Conservation (phyloP, 495 filamentous ascomycete genomes). For the Penicillium dipodomyicola region DNA sequence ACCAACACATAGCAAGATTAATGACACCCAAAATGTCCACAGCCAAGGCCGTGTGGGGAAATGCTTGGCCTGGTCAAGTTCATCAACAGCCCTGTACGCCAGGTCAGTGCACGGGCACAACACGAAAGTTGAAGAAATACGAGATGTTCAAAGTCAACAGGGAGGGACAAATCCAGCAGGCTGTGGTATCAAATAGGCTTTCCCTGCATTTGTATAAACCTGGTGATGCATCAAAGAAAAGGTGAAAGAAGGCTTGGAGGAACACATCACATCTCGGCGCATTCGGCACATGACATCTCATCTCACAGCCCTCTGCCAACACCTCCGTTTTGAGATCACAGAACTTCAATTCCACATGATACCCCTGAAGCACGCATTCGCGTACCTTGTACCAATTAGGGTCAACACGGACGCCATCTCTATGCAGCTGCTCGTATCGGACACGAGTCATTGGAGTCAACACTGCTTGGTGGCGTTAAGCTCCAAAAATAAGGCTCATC, state of each 20-base stretch:
- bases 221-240: background rate
- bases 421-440: slow-evolving; percentile 24
- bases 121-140: background rate
- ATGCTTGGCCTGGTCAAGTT: background rate
- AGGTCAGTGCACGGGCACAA: background rate
- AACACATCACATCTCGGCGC: background rate
- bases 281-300: too few species aligned
- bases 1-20: too few species aligned
- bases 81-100: background rate
- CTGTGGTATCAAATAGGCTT: background rate
- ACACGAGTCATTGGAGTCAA: slow-evolving; percentile 6
- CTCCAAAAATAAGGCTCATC: slow-evolving; percentile 5
- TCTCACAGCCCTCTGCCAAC: background rate
- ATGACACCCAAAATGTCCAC: background rate
- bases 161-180: too few species aligned
- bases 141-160: background rate
- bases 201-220: background rate
- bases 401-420: slow-evolving; percentile 15
- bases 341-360: background rate
- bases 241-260: background rate
- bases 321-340: background rate
- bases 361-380: slow-evolving; percentile 21
- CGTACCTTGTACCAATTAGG: slow-evolving; percentile 26
- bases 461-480: slow-evolving; percentile 4
- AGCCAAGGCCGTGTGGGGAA: background rate